A percentile compares a stretch with the other conserved stretches of the same genome.
Conservation (phyloP, 2,329 filamentous ascomycete genomes). For the Fusarium xyrophilum region DNA sequence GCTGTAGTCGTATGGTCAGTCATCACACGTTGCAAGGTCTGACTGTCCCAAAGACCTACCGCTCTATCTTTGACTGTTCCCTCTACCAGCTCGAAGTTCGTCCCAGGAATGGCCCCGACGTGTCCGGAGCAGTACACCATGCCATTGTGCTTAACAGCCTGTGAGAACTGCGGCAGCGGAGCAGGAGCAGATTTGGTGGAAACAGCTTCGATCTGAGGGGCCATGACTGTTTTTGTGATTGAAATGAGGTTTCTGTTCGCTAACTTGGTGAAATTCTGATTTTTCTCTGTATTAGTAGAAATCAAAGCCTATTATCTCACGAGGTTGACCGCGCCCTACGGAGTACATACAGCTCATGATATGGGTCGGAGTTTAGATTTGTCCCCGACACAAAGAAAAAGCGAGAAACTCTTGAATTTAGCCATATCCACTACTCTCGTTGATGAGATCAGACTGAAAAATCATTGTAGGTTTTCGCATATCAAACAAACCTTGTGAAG, state of each 20-base stretch:
- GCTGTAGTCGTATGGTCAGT: background rate
- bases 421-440: background rate
- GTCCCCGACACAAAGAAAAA: background rate
- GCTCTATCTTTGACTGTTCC: conserved; percentile 49
- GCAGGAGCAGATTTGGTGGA: conserved; percentile 46
- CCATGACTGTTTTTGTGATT: background rate
- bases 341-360: background rate
- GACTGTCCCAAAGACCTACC: background rate
- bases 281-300: background rate
- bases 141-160: conserved; percentile 68
- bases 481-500: background rate
- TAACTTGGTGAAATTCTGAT: background rate
- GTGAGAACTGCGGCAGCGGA: conserved; percentile 56
- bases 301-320: background rate
- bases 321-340: background rate
- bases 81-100: conserved; percentile 56
- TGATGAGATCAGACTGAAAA: background rate
- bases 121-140: conserved; percentile 75
- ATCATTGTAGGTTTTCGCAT: background rate
- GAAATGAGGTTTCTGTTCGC: background rate
- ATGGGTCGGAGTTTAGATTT: background rate
- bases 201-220: conserved; percentile 4
- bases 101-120: conserved; percentile 64
- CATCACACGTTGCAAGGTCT: background rate
- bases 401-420: background rate